Base-by-base conservation (phyloP, 2,329 filamentous ascomycete genomes). In the Periglandula ipomoeae region DNA sequence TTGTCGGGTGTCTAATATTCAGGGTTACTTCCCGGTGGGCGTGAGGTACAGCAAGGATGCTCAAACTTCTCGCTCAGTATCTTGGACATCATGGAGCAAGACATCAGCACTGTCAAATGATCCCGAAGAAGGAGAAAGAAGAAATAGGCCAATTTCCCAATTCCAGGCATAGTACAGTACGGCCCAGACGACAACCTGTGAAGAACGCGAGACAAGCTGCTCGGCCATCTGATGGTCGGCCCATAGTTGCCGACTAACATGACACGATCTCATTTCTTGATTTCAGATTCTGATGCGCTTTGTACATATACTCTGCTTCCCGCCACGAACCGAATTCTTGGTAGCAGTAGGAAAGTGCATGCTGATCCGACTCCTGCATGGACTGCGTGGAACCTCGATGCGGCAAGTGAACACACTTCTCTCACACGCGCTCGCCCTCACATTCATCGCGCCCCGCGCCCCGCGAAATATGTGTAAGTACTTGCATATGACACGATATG, bases 301-400 rank as follows among this genome's bases (percentile, higher is more conserved):
- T 35, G 27, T 13, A 34, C 22, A n/a, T 13, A 13, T 47, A 24
- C 45, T 19, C 37, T 47, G 19, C 46, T 23, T 41, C 30, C 23
- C 20, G 46, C 46, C 39, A 48, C n/a, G 46, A 48, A 22, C 39
- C 46, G 40, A 13, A 8, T 32, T 4, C 17, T 17, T 13, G n/a
- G 19, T 42, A 17, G 39, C 22, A 42, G 19, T 27, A 15, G 26
- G 32, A 4, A 30, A 37, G 30, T 48, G 46, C 27, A 30, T 41
- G 35, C 35, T n/a, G 34, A 23, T 24, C 35, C 27, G 27, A 42
- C 27, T 46, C 43, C 38, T 46, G 34, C 42, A 38, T 46, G 15
- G 17, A 34, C 11, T 46, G 48, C 35, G 38, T 43, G 46, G 40
- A 39, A 38, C 44, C 38, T 27, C n/a, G 38, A 43, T 20, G 27